phyloP scores from a whole-genome alignment of 179 eudicot genomes.

The Spinacia oleracea region DNA sequence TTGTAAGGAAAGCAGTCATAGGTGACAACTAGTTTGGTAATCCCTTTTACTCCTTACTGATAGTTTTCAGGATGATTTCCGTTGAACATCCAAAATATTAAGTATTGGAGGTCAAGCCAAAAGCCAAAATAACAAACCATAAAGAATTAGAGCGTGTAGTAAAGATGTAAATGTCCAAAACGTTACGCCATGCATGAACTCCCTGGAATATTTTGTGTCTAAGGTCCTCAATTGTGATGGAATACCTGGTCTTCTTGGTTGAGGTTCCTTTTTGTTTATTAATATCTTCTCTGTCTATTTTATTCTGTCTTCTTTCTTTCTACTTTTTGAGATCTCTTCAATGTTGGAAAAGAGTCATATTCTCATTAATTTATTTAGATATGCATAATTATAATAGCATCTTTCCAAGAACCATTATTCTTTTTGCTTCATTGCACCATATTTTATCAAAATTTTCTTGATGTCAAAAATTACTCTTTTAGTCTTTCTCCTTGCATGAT shows the following conservation, averaged over 20 bases:
- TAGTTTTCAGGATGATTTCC: neutral
- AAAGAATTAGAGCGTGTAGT: neutral
- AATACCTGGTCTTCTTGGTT: neutral
- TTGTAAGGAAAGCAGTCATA: neutral
- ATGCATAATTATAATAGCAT: neutral
- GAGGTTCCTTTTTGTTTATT: neutral
- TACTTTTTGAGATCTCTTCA: neutral
- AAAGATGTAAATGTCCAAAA: neutral
- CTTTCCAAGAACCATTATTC: neutral
- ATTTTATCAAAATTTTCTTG: neutral
- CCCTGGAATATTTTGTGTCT: too few relatives aligned
- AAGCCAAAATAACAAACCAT: neutral
- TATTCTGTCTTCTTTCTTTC: neutral
- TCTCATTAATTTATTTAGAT: neutral
- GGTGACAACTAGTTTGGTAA: neutral
- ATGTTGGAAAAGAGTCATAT: neutral
- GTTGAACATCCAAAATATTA: neutral
- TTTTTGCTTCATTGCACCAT: neutral
- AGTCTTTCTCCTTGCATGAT: neutral
- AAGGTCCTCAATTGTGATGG: too few relatives aligned
- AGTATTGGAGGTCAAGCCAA: neutral
- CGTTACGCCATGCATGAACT: too few relatives aligned
- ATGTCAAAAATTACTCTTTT: neutral
- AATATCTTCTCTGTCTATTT: neutral
- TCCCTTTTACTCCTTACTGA: neutral